These are phyloP conservation scores for Fusarium sp. DNA, from an alignment of 2,329 filamentous ascomycete species.

Conservation along the genomic window DNA sequence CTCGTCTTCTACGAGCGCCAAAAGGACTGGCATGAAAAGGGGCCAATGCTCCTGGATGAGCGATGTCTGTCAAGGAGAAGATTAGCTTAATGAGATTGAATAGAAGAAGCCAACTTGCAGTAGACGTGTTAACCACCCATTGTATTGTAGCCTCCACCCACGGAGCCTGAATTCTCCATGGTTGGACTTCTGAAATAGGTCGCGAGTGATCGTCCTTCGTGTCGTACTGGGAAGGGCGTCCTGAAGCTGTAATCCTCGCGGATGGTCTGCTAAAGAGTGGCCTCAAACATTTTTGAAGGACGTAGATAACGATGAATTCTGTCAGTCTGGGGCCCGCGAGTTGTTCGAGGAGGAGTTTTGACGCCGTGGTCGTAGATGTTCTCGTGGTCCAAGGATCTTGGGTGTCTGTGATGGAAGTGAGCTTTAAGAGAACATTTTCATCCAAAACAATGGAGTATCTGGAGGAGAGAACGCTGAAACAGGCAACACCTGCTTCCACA, in stretches of 20 bases:
- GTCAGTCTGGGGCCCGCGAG: slow-evolving; percentile 31
- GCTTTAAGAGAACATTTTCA: slow-evolving; percentile 44
- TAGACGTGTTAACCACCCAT: slow-evolving; percentile 67
- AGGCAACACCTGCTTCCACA: slow-evolving; percentile 45
- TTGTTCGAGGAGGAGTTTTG: slow-evolving; percentile 47
- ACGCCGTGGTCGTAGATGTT: slow-evolving; percentile 47
- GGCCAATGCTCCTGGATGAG: slow-evolving; percentile 71
- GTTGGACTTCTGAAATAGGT: slow-evolving; percentile 7
- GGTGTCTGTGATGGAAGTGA: slow-evolving; percentile 49
- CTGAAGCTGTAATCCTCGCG: slow-evolving; percentile 51
- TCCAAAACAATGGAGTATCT: slow-evolving; percentile 11
- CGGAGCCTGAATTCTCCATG: slow-evolving; percentile 43
- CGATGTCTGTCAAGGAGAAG: slow-evolving; percentile 46
- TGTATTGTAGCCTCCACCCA: slow-evolving; percentile 42
- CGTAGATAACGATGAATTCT: slow-evolving; percentile 62
- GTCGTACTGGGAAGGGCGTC: slow-evolving; percentile 46
- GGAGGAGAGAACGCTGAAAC: slow-evolving; percentile 44
- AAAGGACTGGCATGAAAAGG: slow-evolving; percentile 74
- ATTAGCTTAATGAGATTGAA: slow-evolving; percentile 1
- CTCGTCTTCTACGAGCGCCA: slow-evolving; percentile 75
- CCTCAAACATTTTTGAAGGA: slow-evolving; percentile 72
- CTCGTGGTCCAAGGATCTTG: slow-evolving; percentile 54
- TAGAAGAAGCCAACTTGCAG: slow-evolving; percentile 54
- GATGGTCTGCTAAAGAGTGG: slow-evolving; percentile 72
- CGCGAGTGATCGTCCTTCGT: slow-evolving; percentile 6